A percentile compares a stretch with the other conserved stretches of the same genome.
phyloP scores from a whole-genome alignment of 306 rosid genomes.

The Lotus japonicus region DNA sequence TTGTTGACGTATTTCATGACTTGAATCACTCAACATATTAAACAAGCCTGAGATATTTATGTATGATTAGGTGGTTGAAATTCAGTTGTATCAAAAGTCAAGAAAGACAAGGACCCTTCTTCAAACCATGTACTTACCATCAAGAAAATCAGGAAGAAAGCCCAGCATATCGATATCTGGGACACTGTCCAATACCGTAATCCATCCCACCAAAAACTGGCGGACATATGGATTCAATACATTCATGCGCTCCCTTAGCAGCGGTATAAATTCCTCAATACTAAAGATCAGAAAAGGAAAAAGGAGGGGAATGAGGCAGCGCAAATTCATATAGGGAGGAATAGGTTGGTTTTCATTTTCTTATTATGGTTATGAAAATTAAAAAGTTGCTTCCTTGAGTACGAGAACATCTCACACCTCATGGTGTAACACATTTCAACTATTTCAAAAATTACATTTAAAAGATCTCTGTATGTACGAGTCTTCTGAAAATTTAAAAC shows the following conservation, averaged over 20 bases:
- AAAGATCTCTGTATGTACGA: constrained; percentile 17
- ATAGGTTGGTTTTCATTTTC: background rate
- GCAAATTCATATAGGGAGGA: background rate
- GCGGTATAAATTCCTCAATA: constrained; percentile 95
- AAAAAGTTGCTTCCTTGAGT: constrained; percentile 14
- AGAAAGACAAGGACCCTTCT: background rate
- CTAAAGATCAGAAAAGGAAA: constrained; percentile 37
- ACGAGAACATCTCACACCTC: constrained; percentile 23
- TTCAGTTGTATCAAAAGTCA: background rate
- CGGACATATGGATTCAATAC: constrained; percentile 97
- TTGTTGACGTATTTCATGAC: constrained; percentile 96
- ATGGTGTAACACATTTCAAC: background rate
- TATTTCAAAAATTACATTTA: constrained; percentile 10
- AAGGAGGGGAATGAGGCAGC: constrained; percentile 9
- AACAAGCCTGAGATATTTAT: constrained; percentile 71
- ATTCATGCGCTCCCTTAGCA: constrained; percentile 99
- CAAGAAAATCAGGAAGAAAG: constrained; percentile 90
- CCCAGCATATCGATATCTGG: constrained; percentile 99
- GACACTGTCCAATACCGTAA: constrained; percentile 95
- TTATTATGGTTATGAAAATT: background rate
- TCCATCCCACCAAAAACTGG: constrained; percentile 99
- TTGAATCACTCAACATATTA: constrained; percentile 94
- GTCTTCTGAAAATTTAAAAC: constrained; percentile 8
- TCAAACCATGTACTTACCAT: constrained; percentile 42
- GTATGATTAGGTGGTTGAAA: constrained; percentile 19